A percentile compares a stretch with the other conserved stretches of the same genome.
phyloP scores from a whole-genome alignment of 768 basidiomycete genomes.

The Trametopsis cervina region DNA sequence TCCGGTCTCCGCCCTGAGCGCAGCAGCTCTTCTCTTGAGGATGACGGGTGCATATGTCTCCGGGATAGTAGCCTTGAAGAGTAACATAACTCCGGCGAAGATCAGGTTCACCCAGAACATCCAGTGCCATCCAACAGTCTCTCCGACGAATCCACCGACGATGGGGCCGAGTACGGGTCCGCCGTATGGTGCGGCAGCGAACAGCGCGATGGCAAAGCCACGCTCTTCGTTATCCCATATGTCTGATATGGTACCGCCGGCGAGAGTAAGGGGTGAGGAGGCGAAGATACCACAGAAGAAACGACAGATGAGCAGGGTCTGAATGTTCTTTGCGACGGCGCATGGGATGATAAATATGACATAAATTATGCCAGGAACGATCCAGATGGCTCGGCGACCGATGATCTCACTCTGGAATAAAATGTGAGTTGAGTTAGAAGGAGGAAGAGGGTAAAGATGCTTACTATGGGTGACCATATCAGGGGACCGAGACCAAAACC shows the following conservation, averaged over 20 bases:
- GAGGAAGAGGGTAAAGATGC: constrained; percentile 1
- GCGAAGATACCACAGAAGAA: constrained; percentile 36
- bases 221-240: constrained; percentile 31
- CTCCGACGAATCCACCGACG: constrained; percentile 40
- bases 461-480: constrained; percentile 24
- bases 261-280: constrained; percentile 30
- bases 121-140: constrained; percentile 33
- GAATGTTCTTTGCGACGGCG: constrained; percentile 32
- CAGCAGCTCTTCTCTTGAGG: constrained; percentile 31
- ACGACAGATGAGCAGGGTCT: constrained; percentile 34
- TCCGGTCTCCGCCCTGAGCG: constrained; percentile 31
- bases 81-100: constrained; percentile 28
- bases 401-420: constrained; percentile 29
- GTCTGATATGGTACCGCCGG: constrained; percentile 29
- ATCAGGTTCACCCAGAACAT: constrained; percentile 35
- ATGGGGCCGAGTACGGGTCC: constrained; percentile 46
- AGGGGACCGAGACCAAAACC: constrained; percentile 29
- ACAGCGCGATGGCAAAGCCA: constrained; percentile 35
- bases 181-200: constrained; percentile 35
- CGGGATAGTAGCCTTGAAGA: constrained; percentile 28
- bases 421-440: constrained; percentile 14
- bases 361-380: constrained; percentile 33
- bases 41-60: constrained; percentile 43
- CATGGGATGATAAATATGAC: constrained; percentile 36
- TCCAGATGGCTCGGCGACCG: constrained; percentile 32